phyloP scores from a whole-genome alignment of 2,329 filamentous ascomycete genomes.

The Chrysosporium keratinophilum region DNA sequence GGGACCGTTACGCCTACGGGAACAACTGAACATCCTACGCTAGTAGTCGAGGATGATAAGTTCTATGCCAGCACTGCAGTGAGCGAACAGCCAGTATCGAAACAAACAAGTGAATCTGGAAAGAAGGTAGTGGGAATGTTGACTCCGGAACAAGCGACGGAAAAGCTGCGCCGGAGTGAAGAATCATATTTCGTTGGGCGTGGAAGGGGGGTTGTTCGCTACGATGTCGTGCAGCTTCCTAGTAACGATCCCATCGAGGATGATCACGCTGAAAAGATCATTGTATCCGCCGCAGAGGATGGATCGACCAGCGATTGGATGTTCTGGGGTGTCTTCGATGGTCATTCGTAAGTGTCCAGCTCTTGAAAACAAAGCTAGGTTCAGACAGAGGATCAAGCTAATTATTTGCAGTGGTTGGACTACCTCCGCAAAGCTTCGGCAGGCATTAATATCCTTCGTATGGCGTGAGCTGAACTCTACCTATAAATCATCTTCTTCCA shows the following conservation, averaged over 20 bases:
- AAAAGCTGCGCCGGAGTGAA: conserved; percentile 79
- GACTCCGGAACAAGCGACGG: conserved; percentile 83
- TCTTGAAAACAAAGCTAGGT: neutral
- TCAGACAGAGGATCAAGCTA: conserved; percentile 10
- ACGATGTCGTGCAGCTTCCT: conserved; percentile 86
- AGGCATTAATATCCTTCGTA: conserved; percentile 84
- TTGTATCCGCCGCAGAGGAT: conserved; percentile 56
- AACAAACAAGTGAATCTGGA: conserved; percentile 74
- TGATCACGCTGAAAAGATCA: conserved; percentile 95
- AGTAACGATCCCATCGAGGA: conserved; percentile 98
- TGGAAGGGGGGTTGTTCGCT: conserved; percentile 82
- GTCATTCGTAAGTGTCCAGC: conserved; percentile 61
- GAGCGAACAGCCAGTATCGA: conserved; percentile 76
- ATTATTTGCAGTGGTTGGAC: conserved; percentile 68
- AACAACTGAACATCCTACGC: conserved; percentile 43
- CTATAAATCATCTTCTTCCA: conserved; percentile 60
- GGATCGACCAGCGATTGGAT: conserved; percentile 78
- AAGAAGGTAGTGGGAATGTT: conserved; percentile 90
- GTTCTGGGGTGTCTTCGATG: conserved; percentile 99
- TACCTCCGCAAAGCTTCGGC: conserved; percentile 87
- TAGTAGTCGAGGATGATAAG: conserved; percentile 83
- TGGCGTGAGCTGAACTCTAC: conserved; percentile 86
- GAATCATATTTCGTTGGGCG: conserved; percentile 84
- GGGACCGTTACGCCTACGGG: conserved; percentile 9
- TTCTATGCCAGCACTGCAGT: conserved; percentile 80